Percentiles rank a stretch among this genome's conserved stretches.
Conservation (phyloP, 345 rosid genomes). For the Nephelium lappaceum region DNA sequence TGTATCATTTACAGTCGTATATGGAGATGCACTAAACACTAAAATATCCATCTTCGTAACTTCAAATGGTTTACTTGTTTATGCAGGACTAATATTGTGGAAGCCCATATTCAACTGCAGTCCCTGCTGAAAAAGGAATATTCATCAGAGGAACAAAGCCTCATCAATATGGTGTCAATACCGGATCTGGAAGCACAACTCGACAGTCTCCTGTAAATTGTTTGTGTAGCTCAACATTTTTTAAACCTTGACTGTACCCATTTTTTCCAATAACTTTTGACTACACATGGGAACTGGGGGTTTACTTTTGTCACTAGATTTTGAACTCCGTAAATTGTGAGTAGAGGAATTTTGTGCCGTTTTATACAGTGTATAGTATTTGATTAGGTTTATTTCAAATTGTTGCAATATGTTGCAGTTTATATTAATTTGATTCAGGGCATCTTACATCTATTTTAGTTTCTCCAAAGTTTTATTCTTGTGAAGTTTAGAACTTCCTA, state of each 20-base stretch:
- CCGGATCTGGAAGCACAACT: conserved; percentile 76
- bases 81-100: conserved; percentile 91
- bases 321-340: not conserved
- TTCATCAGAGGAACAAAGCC: conserved; percentile 67
- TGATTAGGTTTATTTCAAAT: not conserved
- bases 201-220: conserved; percentile 56
- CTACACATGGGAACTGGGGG: not conserved
- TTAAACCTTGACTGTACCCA: not conserved
- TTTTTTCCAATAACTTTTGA: not conserved
- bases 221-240: not conserved
- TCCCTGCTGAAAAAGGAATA: conserved; percentile 75
- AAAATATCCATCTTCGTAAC: not conserved
- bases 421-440: not conserved
- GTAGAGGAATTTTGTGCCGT: not conserved
- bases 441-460: not conserved
- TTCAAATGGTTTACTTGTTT: not conserved
- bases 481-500: not conserved
- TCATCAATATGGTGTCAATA: conserved; percentile 63
- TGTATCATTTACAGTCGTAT: not conserved
- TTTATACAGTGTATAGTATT: not conserved
- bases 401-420: not conserved
- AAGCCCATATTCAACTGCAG: conserved; percentile 87
- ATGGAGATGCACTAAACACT: not conserved
- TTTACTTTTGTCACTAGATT: not conserved
- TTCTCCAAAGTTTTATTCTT: not conserved